Evolutionary conservation across 1,284 basidiomycete species (phyloP).

Genomic region (Coniophora puteana): DNA sequence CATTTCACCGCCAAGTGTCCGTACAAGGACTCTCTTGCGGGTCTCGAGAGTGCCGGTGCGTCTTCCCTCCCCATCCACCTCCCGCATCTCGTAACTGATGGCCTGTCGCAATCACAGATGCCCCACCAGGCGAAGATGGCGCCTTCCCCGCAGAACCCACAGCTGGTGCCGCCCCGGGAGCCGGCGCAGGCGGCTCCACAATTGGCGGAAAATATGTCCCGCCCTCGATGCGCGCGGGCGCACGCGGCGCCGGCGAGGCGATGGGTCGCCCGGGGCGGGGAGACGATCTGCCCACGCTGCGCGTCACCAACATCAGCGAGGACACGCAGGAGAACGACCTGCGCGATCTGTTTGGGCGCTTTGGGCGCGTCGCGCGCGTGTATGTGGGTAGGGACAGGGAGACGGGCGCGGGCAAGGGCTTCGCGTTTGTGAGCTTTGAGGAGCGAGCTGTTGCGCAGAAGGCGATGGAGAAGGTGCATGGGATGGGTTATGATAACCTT

Average conservation of each 20-base stretch:
- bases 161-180: slow-evolving; percentile 35
- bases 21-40: slow-evolving; percentile 91
- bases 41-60: slow-evolving; percentile 62
- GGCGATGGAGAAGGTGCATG: slow-evolving; percentile 93
- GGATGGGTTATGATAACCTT: slow-evolving; percentile 87
- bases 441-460: slow-evolving; percentile 75
- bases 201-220: slow-evolving; percentile 92
- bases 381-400: slow-evolving; percentile 96
- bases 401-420: slow-evolving; percentile 94
- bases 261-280: slow-evolving; percentile 65
- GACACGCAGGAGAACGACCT: slow-evolving; percentile 96
- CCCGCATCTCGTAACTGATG: slow-evolving; percentile 3
- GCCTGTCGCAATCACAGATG: slow-evolving; percentile 35
- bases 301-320: slow-evolving; percentile 96
- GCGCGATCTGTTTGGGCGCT: slow-evolving; percentile 83
- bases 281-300: slow-evolving; percentile 94
- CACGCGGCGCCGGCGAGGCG: slow-evolving; percentile 73
- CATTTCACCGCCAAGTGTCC: slow-evolving; percentile 99
- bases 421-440: slow-evolving; percentile 96
- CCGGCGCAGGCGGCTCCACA: slow-evolving; percentile 28
- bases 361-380: slow-evolving; percentile 84
- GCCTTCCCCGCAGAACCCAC: slow-evolving; percentile 39
- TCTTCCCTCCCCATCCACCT: slow-evolving; percentile 12
- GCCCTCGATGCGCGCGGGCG: slow-evolving; percentile 80
- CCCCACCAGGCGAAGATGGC: slow-evolving; percentile 52